Conservation (phyloP, 306 rosid genomes). For the Aeschynomene evenia region DNA sequence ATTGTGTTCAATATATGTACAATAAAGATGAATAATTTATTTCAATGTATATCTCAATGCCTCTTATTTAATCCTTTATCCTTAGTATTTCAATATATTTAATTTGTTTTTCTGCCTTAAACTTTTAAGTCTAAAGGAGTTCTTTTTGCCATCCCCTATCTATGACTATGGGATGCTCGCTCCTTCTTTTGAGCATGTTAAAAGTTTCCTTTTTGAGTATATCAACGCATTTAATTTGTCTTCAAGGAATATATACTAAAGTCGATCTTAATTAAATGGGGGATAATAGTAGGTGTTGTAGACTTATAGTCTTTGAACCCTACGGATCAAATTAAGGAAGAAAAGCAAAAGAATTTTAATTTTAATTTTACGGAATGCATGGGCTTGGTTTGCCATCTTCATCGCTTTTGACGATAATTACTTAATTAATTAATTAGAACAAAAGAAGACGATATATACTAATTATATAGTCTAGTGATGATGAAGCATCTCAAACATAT, state of each 20-base stretch:
- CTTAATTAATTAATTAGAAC: neutral
- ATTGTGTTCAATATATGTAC: too few relatives aligned
- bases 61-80: too few relatives aligned
- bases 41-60: too few relatives aligned
- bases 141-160: too few relatives aligned
- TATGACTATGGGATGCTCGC: too few relatives aligned
- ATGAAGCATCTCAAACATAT: constrained; percentile 4
- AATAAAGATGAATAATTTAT: too few relatives aligned
- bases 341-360: neutral
- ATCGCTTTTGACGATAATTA: neutral
- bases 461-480: constrained; percentile 15
- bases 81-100: too few relatives aligned
- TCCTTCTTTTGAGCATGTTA: too few relatives aligned
- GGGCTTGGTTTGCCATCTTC: constrained; percentile 13
- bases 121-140: too few relatives aligned
- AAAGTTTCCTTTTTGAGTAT: too few relatives aligned
- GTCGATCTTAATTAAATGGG: neutral
- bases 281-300: neutral
- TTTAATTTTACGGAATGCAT: neutral
- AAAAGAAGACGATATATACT: neutral
- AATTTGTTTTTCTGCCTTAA: too few relatives aligned
- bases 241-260: neutral
- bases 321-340: neutral
- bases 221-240: neutral
- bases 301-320: neutral